phyloP scores from a whole-genome alignment of 2,329 filamentous ascomycete species.

The Phoma herbarum region DNA sequence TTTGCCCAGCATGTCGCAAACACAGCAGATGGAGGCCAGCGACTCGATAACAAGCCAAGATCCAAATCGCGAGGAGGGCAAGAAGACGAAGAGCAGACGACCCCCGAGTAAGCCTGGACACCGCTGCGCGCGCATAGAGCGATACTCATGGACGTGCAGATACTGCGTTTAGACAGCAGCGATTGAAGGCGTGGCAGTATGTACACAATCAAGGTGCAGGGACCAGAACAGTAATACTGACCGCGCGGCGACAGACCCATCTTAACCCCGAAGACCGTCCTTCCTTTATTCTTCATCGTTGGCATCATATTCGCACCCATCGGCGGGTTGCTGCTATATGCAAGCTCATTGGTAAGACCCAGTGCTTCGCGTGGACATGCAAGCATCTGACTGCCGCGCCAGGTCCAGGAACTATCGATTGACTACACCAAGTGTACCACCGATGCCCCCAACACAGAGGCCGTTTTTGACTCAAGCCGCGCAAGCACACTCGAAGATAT shows the following conservation, averaged over 20 bases:
- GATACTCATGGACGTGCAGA: conserved; percentile 63
- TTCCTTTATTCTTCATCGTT: conserved; percentile 89
- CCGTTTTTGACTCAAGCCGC: conserved; percentile 25
- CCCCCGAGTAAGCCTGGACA: conserved; percentile 75
- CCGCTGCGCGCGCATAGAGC: conserved; percentile 14
- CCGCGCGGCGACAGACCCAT: conserved; percentile 73
- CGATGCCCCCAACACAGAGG: conserved; percentile 59
- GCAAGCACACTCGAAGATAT: conserved; percentile 59
- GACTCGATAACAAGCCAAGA: conserved; percentile 57
- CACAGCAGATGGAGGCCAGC: conserved; percentile 53
- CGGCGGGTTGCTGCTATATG: conserved; percentile 84
- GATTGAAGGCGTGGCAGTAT: conserved; percentile 98
- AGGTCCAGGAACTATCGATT: conserved; percentile 91
- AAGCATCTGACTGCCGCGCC: conserved; percentile 25
- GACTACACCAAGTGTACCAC: conserved; percentile 84
- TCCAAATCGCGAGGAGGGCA: conserved; percentile 50
- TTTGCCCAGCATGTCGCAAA: conserved; percentile 55
- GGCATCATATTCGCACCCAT: conserved; percentile 94
- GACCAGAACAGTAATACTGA: conserved; percentile 46
- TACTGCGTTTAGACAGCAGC: conserved; percentile 95
- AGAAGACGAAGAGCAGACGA: conserved; percentile 86
- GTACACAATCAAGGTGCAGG: conserved; percentile 51
- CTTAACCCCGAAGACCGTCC: conserved; percentile 90
- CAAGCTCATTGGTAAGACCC: conserved; percentile 75
- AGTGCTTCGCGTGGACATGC: conserved; percentile 21